Base-by-base conservation (phyloP, 352 stramenopile species). In the Pythium dissimile region DNA sequence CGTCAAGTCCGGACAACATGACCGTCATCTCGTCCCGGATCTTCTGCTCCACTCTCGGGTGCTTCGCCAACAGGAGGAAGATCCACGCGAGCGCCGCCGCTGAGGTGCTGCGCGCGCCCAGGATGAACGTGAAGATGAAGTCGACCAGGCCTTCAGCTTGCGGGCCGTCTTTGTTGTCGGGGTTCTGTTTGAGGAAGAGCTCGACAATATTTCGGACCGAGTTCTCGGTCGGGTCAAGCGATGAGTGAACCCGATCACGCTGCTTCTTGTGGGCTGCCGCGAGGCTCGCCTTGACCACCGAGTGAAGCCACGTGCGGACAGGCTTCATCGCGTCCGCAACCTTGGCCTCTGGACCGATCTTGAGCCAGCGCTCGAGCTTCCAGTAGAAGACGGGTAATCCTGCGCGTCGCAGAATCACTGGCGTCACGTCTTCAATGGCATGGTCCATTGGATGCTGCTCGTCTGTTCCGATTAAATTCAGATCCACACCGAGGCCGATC, bases 101-200 rank as follows among this genome's bases (percentile, higher is more conserved):
- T 7, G 85, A 92, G 0, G 77, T 94, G 54, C 92, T 81, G 31
- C 80, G 71, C 9, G 84, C 84, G 18, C 75, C 85, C 21, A 84
- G 49, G 28, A 95, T 59, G 39, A 94, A 73, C 7, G 69, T 67
- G 10, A 93, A 66, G 10, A 82, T 72, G 23, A 95, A 62, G 27
- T 92, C 77, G 13, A 80, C 53, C 23, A 94, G 64, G 48, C 79
- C 81, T 38, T 75, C 77, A 15, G 70, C 62, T 13, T 74, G 55
- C 30, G 79, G 16, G 3, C 58, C 65, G 7, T 44, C 59, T 9
- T 32, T 41, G 12, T 38, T 59, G 38, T 68, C 47, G 0, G 24
- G 37, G 32, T 42, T 53, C 4, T 61, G 42, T 12, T 61, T 18
- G 10, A 62, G 5, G 28, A 60, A 45, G 15, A 60, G 27, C 42